A percentile compares a stretch with the other conserved stretches of the same genome.
Conservation (phyloP, 106 monocot genomes). For the Platanthera guangdongensis region DNA sequence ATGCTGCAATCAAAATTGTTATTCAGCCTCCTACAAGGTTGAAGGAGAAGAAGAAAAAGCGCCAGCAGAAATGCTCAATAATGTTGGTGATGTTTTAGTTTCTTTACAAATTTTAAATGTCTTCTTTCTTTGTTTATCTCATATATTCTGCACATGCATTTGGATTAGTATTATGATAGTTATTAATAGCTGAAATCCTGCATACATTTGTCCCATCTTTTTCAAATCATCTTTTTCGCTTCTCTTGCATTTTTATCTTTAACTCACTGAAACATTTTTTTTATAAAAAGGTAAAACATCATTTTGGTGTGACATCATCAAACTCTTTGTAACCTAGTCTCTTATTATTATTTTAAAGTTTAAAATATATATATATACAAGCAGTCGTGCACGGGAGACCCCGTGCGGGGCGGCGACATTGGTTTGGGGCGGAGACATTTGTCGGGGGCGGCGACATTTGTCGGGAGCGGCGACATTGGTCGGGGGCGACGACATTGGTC, state of each 20-base stretch:
- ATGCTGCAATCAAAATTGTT: conserved; percentile 76
- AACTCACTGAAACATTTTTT: neutral
- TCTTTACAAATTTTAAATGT: neutral
- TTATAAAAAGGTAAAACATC: neutral
- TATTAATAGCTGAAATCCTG: neutral
- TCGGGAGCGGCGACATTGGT: too few relatives aligned
- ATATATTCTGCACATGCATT: neutral
- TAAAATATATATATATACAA: too few relatives aligned
- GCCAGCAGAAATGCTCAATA: conserved; percentile 29
- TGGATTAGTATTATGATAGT: neutral
- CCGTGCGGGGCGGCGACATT: too few relatives aligned
- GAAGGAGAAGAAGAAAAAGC: conserved; percentile 68
- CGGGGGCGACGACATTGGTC: too few relatives aligned
- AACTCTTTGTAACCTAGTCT: neutral
- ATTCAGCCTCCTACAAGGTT: conserved; percentile 55
- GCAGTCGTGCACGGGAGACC: too few relatives aligned
- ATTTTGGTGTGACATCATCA: neutral
- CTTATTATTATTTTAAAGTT: neutral
- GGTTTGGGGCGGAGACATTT: too few relatives aligned
- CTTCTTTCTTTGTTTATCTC: neutral
- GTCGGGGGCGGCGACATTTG: too few relatives aligned
- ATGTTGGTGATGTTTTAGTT: conserved; percentile 22
- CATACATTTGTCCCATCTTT: neutral
- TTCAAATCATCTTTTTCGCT: neutral
- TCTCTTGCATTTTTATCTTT: neutral